A percentile compares a stretch with the other conserved stretches of the same genome.
Evolutionary conservation across 2,329 filamentous ascomycete genomes (phyloP).

Genomic region (Berkeleyomyces rouxiae): DNA sequence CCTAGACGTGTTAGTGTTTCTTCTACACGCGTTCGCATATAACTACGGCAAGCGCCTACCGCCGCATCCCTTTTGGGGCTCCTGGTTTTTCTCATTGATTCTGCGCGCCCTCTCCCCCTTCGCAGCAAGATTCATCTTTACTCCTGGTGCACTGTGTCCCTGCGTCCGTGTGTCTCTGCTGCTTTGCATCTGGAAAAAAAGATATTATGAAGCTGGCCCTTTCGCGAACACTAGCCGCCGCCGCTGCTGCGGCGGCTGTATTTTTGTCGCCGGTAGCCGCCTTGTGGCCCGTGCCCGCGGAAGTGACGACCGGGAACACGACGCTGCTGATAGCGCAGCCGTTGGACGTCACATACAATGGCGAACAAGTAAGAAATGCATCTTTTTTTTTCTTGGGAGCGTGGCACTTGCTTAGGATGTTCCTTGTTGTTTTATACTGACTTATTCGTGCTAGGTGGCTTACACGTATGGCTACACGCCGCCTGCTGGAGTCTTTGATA

Average conservation of each 20-base stretch:
- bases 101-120: too few relatives aligned
- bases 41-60: neutral
- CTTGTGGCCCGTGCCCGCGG: slow-evolving; percentile 41
- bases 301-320: slow-evolving; percentile 33
- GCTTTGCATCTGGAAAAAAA: too few relatives aligned
- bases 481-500: slow-evolving; percentile 25
- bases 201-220: slow-evolving; percentile 9
- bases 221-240: slow-evolving; percentile 2
- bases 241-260: slow-evolving; percentile 13
- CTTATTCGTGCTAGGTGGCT: slow-evolving; percentile 25
- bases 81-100: neutral
- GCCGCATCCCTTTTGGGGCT: neutral
- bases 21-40: neutral
- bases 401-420: neutral
- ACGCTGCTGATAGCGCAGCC: slow-evolving; percentile 36
- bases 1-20: neutral
- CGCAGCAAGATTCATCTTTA: too few relatives aligned
- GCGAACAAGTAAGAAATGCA: slow-evolving; percentile 35
- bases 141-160: too few relatives aligned
- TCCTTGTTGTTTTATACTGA: slow-evolving; percentile 6
- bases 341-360: slow-evolving; percentile 42
- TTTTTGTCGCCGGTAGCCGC: slow-evolving; percentile 24
- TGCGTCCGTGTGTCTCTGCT: too few relatives aligned
- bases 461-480: slow-evolving; percentile 31
- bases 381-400: slow-evolving; percentile 19